Conservation (phyloP, 2,329 filamentous ascomycete genomes). For the Dactylellina haptotyla region DNA sequence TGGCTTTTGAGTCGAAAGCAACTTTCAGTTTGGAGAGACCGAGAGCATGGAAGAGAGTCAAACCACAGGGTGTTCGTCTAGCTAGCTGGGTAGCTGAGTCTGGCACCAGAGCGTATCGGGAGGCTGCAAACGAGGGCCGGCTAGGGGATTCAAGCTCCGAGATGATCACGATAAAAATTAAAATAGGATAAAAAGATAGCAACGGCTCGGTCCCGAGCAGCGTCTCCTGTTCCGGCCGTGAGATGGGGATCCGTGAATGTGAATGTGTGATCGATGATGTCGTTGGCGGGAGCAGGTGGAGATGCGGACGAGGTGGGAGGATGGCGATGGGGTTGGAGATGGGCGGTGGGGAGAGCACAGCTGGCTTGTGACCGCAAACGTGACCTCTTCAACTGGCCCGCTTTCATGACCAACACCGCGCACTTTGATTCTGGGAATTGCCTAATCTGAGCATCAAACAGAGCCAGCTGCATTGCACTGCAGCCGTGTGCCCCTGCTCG, state of each 20-base stretch:
- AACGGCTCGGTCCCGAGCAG: too few species aligned
- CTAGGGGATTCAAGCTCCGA: not conserved
- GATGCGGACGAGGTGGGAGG: not conserved
- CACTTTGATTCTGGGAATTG: too few species aligned
- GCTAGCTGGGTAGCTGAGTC: not conserved
- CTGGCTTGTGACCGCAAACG: constrained; percentile 13
- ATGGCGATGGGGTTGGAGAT: constrained; percentile 2
- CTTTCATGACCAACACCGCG: constrained; percentile 10
- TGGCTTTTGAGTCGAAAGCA: constrained; percentile 1
- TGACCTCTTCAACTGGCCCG: constrained; percentile 36
- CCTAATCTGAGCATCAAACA: too few species aligned
- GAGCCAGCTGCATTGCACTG: too few species aligned
- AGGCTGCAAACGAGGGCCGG: not conserved
- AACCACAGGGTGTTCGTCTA: constrained; percentile 24
- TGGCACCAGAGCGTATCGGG: not conserved
- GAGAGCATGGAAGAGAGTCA: constrained; percentile 25
- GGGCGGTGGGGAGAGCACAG: not conserved
- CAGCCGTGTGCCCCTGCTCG: too few species aligned
- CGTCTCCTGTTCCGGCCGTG: too few species aligned
- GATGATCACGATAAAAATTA: not conserved
- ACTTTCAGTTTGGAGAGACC: constrained; percentile 9
- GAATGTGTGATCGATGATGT: constrained; percentile 2
- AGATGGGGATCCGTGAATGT: too few species aligned
- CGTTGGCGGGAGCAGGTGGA: constrained; percentile 10
- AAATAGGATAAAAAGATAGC: not conserved